A percentile compares a stretch with the other conserved stretches of the same genome.
Evolutionary conservation across 1,284 basidiomycete species (phyloP).

Genomic region (Tylopilus orsonianus): DNA sequence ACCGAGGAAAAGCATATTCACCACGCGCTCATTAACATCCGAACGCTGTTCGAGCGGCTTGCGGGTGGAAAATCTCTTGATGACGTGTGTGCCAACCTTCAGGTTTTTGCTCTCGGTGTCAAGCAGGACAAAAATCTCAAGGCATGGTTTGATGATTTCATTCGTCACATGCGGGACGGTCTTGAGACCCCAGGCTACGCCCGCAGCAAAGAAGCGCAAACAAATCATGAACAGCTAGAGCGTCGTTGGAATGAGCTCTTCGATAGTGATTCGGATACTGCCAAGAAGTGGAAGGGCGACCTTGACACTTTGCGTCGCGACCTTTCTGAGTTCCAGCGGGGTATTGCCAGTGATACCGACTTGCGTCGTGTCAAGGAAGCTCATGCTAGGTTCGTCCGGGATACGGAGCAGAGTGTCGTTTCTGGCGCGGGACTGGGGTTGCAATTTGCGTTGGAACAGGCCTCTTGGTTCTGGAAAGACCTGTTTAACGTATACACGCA

Average conservation of each 20-base stretch:
- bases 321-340: constrained; percentile 42
- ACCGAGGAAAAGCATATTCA: constrained; percentile 56
- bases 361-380: constrained; percentile 45
- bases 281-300: constrained; percentile 51
- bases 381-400: constrained; percentile 45
- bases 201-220: constrained; percentile 46
- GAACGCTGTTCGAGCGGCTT: constrained; percentile 49
- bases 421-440: constrained; percentile 38
- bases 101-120: constrained; percentile 43
- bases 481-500: constrained; percentile 66
- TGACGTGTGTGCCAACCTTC: constrained; percentile 40
- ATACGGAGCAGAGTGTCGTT: constrained; percentile 46
- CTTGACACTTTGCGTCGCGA: constrained; percentile 46
- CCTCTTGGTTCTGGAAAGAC: constrained; percentile 73
- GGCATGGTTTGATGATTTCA: constrained; percentile 48
- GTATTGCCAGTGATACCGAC: constrained; percentile 49
- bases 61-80: constrained; percentile 47
- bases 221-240: constrained; percentile 44
- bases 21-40: constrained; percentile 46
- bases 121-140: constrained; percentile 48
- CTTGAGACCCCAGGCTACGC: constrained; percentile 52
- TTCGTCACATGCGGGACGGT: constrained; percentile 44
- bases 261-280: constrained; percentile 42
- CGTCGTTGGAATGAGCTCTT: constrained; percentile 49
- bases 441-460: constrained; percentile 53